These are phyloP conservation scores for Helotiales sp. DNA, from an alignment of 2,329 filamentous ascomycete genomes.

Conservation along the genomic window DNA sequence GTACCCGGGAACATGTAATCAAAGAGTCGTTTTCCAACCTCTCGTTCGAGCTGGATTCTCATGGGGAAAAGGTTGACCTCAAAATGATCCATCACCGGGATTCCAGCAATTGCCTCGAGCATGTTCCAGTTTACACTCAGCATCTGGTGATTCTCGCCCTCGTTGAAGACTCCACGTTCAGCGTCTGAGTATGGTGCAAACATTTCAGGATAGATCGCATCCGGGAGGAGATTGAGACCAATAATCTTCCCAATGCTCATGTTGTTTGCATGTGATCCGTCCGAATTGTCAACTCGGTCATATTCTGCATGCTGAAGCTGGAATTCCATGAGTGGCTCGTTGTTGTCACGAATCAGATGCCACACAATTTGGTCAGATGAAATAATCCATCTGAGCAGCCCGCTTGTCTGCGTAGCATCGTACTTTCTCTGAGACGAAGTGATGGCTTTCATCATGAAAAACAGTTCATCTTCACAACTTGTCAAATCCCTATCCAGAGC, in stretches of 20 bases:
- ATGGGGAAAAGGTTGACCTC: slow-evolving; percentile 93
- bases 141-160: slow-evolving; percentile 76
- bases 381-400: slow-evolving; percentile 88
- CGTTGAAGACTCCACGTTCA: slow-evolving; percentile 56
- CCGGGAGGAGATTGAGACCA: slow-evolving; percentile 85
- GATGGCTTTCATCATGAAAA: slow-evolving; percentile 99
- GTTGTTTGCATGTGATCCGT: slow-evolving; percentile 93
- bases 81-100: slow-evolving; percentile 96
- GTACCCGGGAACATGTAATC: slow-evolving; percentile 96
- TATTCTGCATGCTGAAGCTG: slow-evolving; percentile 91
- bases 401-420: slow-evolving; percentile 76
- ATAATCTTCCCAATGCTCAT: slow-evolving; percentile 87
- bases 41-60: slow-evolving; percentile 90
- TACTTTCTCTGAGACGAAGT: slow-evolving; percentile 91
- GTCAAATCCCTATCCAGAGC: slow-evolving; percentile 88
- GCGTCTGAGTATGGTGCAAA: slow-evolving; percentile 85
- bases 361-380: slow-evolving; percentile 95
- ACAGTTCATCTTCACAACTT: slow-evolving; percentile 92
- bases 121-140: slow-evolving; percentile 96
- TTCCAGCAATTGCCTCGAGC: slow-evolving; percentile 96
- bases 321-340: slow-evolving; percentile 88
- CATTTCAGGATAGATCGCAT: slow-evolving; percentile 95
- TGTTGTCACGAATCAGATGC: slow-evolving; percentile 88
- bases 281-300: slow-evolving; percentile 93
- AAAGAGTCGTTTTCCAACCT: slow-evolving; percentile 90